Conservation (phyloP, 2,329 filamentous ascomycete species). For the Didymella glomerata region DNA sequence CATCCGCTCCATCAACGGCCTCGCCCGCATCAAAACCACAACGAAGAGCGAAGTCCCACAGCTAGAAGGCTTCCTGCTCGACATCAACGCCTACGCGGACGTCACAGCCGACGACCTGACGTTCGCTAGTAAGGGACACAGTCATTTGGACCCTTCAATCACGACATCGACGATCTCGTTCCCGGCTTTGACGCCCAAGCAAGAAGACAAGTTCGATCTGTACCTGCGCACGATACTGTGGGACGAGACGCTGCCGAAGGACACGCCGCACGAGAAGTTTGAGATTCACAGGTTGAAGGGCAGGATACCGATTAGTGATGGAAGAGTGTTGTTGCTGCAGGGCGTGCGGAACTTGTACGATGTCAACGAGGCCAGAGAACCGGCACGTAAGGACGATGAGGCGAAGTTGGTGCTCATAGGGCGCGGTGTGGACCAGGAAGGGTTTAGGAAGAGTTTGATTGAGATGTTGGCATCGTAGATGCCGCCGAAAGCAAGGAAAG, state of each 20-base stretch:
- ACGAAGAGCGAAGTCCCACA: constrained; percentile 80
- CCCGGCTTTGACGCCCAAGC: constrained; percentile 64
- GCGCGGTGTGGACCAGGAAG: constrained; percentile 37
- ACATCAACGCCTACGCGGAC: constrained; percentile 91
- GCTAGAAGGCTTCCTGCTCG: constrained; percentile 85
- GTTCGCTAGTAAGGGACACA: constrained; percentile 79
- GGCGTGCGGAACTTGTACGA: constrained; percentile 95
- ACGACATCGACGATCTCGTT: constrained; percentile 80
- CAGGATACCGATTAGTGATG: constrained; percentile 71
- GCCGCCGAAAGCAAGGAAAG: too few species aligned
- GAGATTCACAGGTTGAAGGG: constrained; percentile 93
- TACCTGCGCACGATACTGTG: constrained; percentile 88
- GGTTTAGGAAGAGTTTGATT: constrained; percentile 25
- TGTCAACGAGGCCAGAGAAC: constrained; percentile 68
- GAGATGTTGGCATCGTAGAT: constrained; percentile 3
- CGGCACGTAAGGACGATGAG: constrained; percentile 1
- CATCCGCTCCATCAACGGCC: constrained; percentile 84
- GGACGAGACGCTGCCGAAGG: constrained; percentile 71
- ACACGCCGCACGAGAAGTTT: constrained; percentile 56
- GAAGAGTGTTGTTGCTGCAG: constrained; percentile 79
- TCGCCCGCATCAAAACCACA: constrained; percentile 85
- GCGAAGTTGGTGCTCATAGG: constrained; percentile 48
- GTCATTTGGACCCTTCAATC: constrained; percentile 91
- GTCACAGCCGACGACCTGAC: constrained; percentile 72
- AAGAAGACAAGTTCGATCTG: constrained; percentile 72